Base-by-base conservation (phyloP, 805 yeast genomes). In the Candida maesae region DNA sequence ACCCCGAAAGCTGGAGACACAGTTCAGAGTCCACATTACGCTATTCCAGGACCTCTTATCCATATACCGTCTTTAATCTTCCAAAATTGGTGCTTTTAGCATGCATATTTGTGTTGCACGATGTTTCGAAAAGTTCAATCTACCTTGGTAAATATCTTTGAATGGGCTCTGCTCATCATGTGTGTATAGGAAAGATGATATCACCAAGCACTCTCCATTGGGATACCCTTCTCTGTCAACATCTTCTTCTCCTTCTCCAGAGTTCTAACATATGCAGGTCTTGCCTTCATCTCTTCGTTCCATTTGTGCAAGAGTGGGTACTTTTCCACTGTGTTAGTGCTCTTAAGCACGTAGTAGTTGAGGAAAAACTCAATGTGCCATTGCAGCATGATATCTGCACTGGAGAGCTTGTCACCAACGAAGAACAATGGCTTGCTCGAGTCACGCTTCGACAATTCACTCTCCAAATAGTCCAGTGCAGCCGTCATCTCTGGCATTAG, bases 361-460 rank as follows among this genome's bases (percentile, higher is more conserved):
- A 12, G 6, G 6, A 25, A 9, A n/a, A 25, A 25, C 6, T 12
- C 28, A 6, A 13, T 13, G n/a, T 25, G 28, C 28, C 28, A 25
- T 8, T 25, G 28, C 9, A 34, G 27, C 30, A 34, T 68, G 38
- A 82, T 68, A 49, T 77, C 81, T 11, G 80, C 82, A 4, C 61
- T 80, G n/a, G 76, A 64, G 16, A 76, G 55, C 44, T 65, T 64
- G 25, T 67, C 63, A 8, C 71, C 78, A 16, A 74, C 78, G 48
- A 76, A 70, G 49, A 55, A 76, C 24, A 21, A 10, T 13, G 47
- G 18, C 4, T 35, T 19, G 12, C 28, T 33, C 3, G 36, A 13
- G 27, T 27, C 13, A 18, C 28, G 18, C 18, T 27, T 29, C 33
- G 18, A 14, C 27, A 23, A 32, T 12, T 28, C 15, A 8, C 47